These are phyloP conservation scores for Thalassiosira pacifica DNA, from an alignment of 352 stramenopile genomes.

Conservation along the genomic window DNA sequence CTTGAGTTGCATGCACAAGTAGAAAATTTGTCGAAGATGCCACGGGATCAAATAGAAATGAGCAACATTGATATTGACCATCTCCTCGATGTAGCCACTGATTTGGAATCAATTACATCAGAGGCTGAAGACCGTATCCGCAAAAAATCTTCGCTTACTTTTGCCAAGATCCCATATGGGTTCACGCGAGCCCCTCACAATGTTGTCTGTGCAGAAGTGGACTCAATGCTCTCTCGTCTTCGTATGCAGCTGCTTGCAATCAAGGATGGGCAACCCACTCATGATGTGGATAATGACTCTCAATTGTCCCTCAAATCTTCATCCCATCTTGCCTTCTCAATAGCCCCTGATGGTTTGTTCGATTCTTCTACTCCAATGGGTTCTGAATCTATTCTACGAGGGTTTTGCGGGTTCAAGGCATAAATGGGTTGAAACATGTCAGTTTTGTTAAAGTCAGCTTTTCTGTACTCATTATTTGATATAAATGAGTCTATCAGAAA, in stretches of 20 bases:
- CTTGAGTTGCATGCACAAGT: slow-evolving; percentile 46
- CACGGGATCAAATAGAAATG: slow-evolving; percentile 21
- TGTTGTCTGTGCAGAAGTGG: slow-evolving; percentile 49
- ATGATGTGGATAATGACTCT: slow-evolving; percentile 27
- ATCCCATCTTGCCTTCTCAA: slow-evolving; percentile 40
- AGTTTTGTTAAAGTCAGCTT: background rate
- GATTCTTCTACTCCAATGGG: slow-evolving; percentile 15
- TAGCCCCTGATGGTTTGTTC: slow-evolving; percentile 53
- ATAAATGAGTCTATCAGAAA: slow-evolving; percentile 5
- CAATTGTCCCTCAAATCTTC: slow-evolving; percentile 21
- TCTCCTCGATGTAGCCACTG: slow-evolving; percentile 46
- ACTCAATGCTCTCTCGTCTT: slow-evolving; percentile 42
- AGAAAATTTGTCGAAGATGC: slow-evolving; percentile 36
- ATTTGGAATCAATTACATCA: slow-evolving; percentile 39
- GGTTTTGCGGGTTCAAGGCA: slow-evolving; percentile 53
- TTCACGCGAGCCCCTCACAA: slow-evolving; percentile 28
- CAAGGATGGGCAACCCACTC: slow-evolving; percentile 34
- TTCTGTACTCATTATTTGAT: background rate
- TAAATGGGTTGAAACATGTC: slow-evolving; percentile 24
- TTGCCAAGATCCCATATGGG: slow-evolving; percentile 41
- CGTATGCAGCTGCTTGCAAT: slow-evolving; percentile 60
- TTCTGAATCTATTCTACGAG: slow-evolving; percentile 52
- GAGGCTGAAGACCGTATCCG: background rate
- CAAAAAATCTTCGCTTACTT: slow-evolving; percentile 21
- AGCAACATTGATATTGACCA: slow-evolving; percentile 42